A percentile compares a stretch with the other conserved stretches of the same genome.
Conservation (phyloP, 805 yeast genomes). For the Myxozyma sirexii region DNA sequence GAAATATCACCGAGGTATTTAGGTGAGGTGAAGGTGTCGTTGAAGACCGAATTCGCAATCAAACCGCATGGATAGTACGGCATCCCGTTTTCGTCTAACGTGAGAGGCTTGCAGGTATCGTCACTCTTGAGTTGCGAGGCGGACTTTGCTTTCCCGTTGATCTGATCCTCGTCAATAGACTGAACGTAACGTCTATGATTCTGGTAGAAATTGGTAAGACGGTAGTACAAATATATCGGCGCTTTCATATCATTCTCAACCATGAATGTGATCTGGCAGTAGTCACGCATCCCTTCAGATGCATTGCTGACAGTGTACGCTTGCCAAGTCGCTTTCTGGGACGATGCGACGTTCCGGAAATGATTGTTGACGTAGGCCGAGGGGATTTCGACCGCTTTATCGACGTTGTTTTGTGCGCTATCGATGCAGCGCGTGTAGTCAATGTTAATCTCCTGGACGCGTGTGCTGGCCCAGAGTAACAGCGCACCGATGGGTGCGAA, state of each 20-base stretch:
- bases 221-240: constrained; percentile 78
- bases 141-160: constrained; percentile 72
- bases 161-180: constrained; percentile 77
- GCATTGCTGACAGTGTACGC: constrained; percentile 9
- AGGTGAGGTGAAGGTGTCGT: constrained; percentile 70
- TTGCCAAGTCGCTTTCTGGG: constrained; percentile 35
- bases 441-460: constrained; percentile 72
- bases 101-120: constrained; percentile 67
- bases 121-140: constrained; percentile 52
- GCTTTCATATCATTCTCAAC: constrained; percentile 70
- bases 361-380: constrained; percentile 59
- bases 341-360: constrained; percentile 51
- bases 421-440: constrained; percentile 74
- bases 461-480: constrained; percentile 70
- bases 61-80: constrained; percentile 92
- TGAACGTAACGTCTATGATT: constrained; percentile 93
- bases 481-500: constrained; percentile 93
- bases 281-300: constrained; percentile 38
- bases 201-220: constrained; percentile 86
- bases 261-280: constrained; percentile 71
- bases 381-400: constrained; percentile 58
- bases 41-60: constrained; percentile 89
- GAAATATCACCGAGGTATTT: constrained; percentile 38
- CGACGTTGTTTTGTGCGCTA: constrained; percentile 56
- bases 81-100: constrained; percentile 53